phyloP scores from a whole-genome alignment of 2,329 filamentous ascomycete species.

The Colletotrichum lindemuthianum region DNA sequence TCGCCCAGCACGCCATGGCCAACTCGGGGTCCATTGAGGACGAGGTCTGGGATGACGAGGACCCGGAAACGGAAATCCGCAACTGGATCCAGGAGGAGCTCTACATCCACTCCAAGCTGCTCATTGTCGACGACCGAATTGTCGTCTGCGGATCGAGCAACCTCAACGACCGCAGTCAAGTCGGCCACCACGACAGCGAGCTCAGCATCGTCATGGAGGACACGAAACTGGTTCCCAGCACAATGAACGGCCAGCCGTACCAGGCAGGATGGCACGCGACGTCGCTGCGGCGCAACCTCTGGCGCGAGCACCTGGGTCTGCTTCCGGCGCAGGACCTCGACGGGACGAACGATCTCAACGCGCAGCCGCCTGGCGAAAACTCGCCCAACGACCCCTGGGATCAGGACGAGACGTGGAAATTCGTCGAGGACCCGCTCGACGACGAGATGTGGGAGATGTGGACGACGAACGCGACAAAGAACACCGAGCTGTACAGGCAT shows the following conservation, averaged over 20 bases:
- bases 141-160: conserved; percentile 90
- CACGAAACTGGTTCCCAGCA: conserved; percentile 73
- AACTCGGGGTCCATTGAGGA: conserved; percentile 67
- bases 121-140: conserved; percentile 87
- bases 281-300: conserved; percentile 82
- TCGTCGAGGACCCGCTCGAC: conserved; percentile 77
- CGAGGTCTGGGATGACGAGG: conserved; percentile 79
- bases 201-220: conserved; percentile 92
- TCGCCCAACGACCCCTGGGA: conserved; percentile 72
- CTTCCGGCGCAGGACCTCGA: conserved; percentile 78
- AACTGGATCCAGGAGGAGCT: conserved; percentile 97
- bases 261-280: conserved; percentile 84
- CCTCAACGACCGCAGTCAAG: conserved; percentile 89
- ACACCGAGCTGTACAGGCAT: conserved; percentile 80
- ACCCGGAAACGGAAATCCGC: conserved; percentile 78
- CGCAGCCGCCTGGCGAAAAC: conserved; percentile 74
- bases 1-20: conserved; percentile 86
- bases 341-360: conserved; percentile 74
- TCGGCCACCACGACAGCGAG: conserved; percentile 91
- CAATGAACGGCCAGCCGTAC: conserved; percentile 82
- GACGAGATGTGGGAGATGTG: conserved; percentile 76
- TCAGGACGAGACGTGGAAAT: conserved; percentile 68
- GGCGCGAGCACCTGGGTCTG: conserved; percentile 90
- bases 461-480: conserved; percentile 74
- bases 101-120: conserved; percentile 92